Base-by-base conservation (phyloP, 805 yeast species). In the Candida jianshihensis region DNA sequence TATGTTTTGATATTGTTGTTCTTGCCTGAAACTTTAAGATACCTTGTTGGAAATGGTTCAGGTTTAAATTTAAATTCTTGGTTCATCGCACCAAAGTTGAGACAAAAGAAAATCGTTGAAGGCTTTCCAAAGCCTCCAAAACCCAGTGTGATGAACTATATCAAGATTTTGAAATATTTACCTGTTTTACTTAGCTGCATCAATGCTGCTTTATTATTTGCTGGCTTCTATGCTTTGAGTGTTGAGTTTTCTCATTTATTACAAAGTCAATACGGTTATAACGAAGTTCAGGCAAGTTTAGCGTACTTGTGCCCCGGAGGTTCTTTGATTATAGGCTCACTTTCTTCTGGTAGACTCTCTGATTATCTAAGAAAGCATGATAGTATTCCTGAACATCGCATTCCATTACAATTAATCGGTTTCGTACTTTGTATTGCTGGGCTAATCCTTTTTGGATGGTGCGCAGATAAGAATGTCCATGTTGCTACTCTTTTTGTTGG, bases 11-110 rank as follows among this genome's bases (percentile, higher is more conserved):
- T 86, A 9, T 34, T 75, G 6, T 66, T 81, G 32, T 61, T 70
- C 5, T 61, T 87, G 14, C 96, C 97, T 1, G 97, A 88, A 52
- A 88, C 96, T 0, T 61, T 86, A 30, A 64, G 89, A 35, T 64
- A 66, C 29, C 74, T 74, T 29, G 85, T 80, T 35, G 75, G 75
- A 14, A 61, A 71, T 43, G 76, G 75, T 5, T 74, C 63, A 19
- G 34, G 36, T 30, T 42, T 54, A 28, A 9, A 43, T 6, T 15
- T 40, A 19, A 33, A 41, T 2, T 36, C 53, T 1, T 51, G 53
- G 48, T 27, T 61, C 18, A 54, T 63, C 2, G 51, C 36, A 26
- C 71, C 69, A 25, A 38, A 40, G 4, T 34, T 53, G 5, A 39
- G 26, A 8, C 68, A 64, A 38, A 38, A 36, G 19, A 56, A 40